A percentile compares a stretch with the other conserved stretches of the same genome.
Conservation (phyloP, 768 basidiomycete species). For the Dioszegia crocea region DNA sequence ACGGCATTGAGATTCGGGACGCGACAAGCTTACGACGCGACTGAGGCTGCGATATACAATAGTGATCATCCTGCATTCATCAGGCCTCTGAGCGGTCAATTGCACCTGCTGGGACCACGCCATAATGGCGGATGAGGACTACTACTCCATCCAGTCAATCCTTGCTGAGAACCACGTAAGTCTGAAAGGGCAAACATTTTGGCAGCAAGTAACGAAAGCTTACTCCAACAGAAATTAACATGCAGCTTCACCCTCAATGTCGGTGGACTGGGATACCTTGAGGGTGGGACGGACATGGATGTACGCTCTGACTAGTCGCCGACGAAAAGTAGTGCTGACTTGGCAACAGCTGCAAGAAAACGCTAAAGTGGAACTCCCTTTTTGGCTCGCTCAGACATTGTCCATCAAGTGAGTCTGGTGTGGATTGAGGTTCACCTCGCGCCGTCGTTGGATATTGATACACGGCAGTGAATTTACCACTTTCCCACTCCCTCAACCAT, state of each 20-base stretch:
- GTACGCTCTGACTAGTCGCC: constrained; percentile 52
- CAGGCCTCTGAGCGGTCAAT: too few relatives aligned
- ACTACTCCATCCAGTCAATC: constrained; percentile 86
- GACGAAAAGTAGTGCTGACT: not conserved
- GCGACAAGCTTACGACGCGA: too few relatives aligned
- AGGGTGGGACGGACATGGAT: constrained; percentile 77
- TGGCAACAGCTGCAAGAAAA: constrained; percentile 64
- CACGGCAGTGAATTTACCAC: constrained; percentile 76
- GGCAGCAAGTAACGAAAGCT: not conserved
- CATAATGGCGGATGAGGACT: constrained; percentile 73
- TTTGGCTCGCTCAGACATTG: constrained; percentile 86
- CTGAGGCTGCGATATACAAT: too few relatives aligned
- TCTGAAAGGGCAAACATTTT: too few relatives aligned
- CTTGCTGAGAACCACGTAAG: constrained; percentile 82
- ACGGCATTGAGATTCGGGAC: too few relatives aligned
- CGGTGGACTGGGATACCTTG: constrained; percentile 80
- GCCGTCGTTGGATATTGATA: too few relatives aligned
- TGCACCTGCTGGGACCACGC: too few relatives aligned
- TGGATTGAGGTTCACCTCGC: not conserved
- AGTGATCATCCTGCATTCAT: too few relatives aligned
- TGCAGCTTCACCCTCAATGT: constrained; percentile 87
- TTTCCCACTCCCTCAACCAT: constrained; percentile 75
- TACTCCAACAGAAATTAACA: constrained; percentile 68
- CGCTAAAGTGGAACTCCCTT: constrained; percentile 75
- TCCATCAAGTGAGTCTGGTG: constrained; percentile 64